phyloP scores from a whole-genome alignment of 1,284 basidiomycete species.

The Naganishia albida region DNA sequence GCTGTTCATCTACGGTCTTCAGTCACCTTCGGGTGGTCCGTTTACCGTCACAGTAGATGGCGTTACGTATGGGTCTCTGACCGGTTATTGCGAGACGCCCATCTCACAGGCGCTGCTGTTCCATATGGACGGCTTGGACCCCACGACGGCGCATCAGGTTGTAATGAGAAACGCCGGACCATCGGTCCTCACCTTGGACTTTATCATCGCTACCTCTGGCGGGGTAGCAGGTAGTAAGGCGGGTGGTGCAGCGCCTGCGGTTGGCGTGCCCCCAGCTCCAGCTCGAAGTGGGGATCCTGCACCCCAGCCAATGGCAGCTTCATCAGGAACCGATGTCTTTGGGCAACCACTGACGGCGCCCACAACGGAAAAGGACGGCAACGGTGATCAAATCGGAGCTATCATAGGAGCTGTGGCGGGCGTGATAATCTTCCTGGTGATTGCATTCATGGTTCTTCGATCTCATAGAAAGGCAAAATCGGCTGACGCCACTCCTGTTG shows the following conservation, averaged over 20 bases:
- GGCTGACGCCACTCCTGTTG: slow-evolving; percentile 8
- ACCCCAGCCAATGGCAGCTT: neutral
- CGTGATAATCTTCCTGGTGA: slow-evolving; percentile 22
- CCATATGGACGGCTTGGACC: slow-evolving; percentile 6
- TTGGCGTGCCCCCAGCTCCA: neutral
- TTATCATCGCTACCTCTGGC: slow-evolving; percentile 1
- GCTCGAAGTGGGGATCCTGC: neutral
- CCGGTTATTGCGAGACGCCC: slow-evolving; percentile 14
- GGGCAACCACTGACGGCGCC: neutral
- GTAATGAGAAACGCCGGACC: slow-evolving; percentile 15
- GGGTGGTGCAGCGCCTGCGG: neutral
- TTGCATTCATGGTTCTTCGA: slow-evolving; percentile 17
- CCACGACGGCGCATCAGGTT: slow-evolving; percentile 9
- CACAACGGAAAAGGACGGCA: neutral
- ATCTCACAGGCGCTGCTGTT: slow-evolving; percentile 16
- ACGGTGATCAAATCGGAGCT: slow-evolving; percentile 7
- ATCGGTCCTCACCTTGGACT: slow-evolving; percentile 14
- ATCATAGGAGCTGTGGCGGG: slow-evolving; percentile 23
- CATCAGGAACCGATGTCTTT: slow-evolving; percentile 2
- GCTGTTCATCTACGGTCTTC: slow-evolving; percentile 12
- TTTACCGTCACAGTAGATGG: slow-evolving; percentile 18
- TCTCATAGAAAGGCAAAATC: slow-evolving; percentile 12
- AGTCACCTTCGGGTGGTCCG: slow-evolving; percentile 5
- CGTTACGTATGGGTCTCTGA: slow-evolving; percentile 3
- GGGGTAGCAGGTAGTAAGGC: neutral